These are phyloP conservation scores for Croton setiger DNA, from an alignment of 441 rosid species.

Conservation along the genomic window DNA sequence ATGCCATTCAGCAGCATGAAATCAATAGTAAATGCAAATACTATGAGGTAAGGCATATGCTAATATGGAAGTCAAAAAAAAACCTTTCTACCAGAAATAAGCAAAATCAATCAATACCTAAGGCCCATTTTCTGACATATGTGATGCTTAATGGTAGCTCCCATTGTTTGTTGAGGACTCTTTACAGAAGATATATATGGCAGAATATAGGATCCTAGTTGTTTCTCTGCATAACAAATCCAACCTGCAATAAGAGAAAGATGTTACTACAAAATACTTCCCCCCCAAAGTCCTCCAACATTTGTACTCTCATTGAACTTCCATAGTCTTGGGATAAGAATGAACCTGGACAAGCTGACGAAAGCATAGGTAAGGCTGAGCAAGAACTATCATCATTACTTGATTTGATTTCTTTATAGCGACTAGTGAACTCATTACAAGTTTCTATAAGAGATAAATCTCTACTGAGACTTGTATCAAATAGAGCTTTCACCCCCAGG, in stretches of 20 bases:
- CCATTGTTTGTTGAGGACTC: constrained; percentile 94
- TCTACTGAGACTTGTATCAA: constrained; percentile 80
- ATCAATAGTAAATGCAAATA: no score
- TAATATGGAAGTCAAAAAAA: no score
- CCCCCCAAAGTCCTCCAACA: background rate
- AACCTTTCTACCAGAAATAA: background rate
- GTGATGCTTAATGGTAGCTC: constrained; percentile 72
- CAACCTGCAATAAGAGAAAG: constrained; percentile 60
- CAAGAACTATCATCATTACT: constrained; percentile 33
- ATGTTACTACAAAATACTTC: background rate
- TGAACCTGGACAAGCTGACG: constrained; percentile 93
- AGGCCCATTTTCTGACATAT: constrained; percentile 63
- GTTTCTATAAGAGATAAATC: constrained; percentile 78
- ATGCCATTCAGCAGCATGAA: no score
- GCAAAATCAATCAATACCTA: constrained; percentile 39
- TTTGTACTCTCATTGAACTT: no score
- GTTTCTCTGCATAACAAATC: constrained; percentile 97
- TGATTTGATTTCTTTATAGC: constrained; percentile 52
- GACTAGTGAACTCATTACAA: constrained; percentile 74
- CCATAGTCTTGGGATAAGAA: constrained; percentile 8
- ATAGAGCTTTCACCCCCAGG: constrained; percentile 84
- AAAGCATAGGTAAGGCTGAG: constrained; percentile 64
- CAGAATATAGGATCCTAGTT: constrained; percentile 77
- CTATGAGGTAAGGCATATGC: no score
- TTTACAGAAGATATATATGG: constrained; percentile 86